Evolutionary conservation across 192 early-diverging fungal species (phyloP).

Genomic region (Linnemannia schmuckeri): DNA sequence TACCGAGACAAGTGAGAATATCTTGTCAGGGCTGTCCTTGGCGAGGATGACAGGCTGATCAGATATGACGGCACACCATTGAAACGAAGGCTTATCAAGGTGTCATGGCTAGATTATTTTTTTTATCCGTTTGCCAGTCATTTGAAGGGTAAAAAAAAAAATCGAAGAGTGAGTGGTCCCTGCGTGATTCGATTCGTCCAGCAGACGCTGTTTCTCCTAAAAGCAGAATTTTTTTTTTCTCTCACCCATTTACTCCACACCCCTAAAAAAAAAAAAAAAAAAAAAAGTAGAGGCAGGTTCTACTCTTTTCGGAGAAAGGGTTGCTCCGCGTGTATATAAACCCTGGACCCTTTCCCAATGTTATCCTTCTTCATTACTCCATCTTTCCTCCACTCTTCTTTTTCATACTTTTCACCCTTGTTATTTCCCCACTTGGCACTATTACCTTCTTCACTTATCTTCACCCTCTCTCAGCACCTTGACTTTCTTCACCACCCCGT

Average conservation of each 20-base stretch:
- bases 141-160: background rate
- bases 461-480: background rate
- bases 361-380: background rate
- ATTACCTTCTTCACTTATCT: background rate
- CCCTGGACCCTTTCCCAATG: background rate
- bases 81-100: background rate
- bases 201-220: background rate
- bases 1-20: background rate
- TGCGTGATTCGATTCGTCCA: background rate
- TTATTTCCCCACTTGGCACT: background rate
- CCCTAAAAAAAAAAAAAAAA: background rate
- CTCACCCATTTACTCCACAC: background rate
- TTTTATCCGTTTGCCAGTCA: background rate
- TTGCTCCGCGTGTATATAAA: background rate
- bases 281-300: background rate
- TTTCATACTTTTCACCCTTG: background rate
- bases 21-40: background rate
- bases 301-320: background rate
- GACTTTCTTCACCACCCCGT: background rate
- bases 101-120: background rate
- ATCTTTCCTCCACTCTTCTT: background rate
- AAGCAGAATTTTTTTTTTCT: background rate
- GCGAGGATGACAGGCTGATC: background rate
- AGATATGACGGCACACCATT: background rate
- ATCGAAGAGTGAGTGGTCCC: background rate